Percentiles rank a stretch among this genome's conserved stretches.
These are phyloP conservation scores for Benincasa hispida DNA, from an alignment of 306 rosid species.

Conservation along the genomic window DNA sequence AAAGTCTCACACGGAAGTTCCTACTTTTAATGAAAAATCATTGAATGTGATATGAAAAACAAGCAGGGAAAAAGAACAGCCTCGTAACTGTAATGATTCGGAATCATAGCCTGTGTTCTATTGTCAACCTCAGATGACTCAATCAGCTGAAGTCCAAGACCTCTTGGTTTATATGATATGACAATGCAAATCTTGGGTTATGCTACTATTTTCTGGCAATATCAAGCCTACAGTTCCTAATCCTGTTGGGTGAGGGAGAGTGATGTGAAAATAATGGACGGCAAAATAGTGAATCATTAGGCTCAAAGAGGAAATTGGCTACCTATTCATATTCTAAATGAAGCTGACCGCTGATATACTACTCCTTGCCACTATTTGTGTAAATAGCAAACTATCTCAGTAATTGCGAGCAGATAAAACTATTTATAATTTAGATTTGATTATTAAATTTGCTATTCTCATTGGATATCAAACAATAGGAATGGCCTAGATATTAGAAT, in stretches of 20 bases:
- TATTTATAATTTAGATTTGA: background rate
- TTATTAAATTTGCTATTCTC: background rate
- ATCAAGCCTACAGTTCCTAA: background rate
- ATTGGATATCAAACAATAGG: background rate
- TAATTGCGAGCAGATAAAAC: background rate
- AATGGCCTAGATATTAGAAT: background rate
- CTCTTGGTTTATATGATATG: background rate
- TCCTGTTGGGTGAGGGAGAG: background rate
- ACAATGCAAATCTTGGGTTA: background rate
- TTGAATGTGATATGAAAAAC: background rate
- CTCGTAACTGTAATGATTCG: background rate
- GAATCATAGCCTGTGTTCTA: background rate
- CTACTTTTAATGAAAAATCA: background rate
- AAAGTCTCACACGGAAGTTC: background rate
- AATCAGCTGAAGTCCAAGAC: background rate
- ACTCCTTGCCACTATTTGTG: background rate
- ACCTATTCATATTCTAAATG: background rate
- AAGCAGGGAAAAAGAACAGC: background rate
- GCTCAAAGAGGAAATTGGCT: background rate
- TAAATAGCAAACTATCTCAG: background rate
- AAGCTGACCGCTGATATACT: background rate
- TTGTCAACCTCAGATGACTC: background rate
- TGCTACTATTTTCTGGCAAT: background rate
- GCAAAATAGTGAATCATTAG: background rate
- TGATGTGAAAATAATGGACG: background rate